Evolutionary conservation across 139 green algal species (phyloP), one percentile per base, ranked within the genome.

Genomic region (Coelastrella sp.): DNA sequence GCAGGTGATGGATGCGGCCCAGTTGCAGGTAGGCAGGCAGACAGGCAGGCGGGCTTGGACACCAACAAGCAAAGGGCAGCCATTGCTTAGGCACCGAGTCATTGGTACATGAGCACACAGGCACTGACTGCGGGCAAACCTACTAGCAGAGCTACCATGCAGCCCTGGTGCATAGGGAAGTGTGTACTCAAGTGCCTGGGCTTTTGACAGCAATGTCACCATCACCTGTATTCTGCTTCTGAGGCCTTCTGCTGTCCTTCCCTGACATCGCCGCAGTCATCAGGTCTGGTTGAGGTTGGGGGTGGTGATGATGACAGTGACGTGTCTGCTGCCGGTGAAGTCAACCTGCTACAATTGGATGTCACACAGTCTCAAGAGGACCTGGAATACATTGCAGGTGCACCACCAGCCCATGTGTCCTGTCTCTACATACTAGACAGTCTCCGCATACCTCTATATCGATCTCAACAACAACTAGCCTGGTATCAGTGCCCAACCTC

Each of bases 311-410:
- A 86, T 59, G 80, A 75, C n/a, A n/a, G 57, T 86, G 60, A 74
- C 14, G n/a, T 25, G 1, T n/a, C 58, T n/a, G 20, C 7, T 20
- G 20, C 57, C 8, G n/a, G 80, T 49, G 60, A 8, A 10, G 58
- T 86, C 19, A 24, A 74, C n/a, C 59, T 86, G 80, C 59, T 57
- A n/a, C 9, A 35, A 24, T 59, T 86, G 80, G 59, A 75, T 86
- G 80, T 86, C 6, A 59, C 9, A 1, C 19, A 78, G 72, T 25
- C 19, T 12, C 19, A 78, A 27, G 72, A 78, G 72, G 72, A 78
- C 20, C 19, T 49, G 22, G 72, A 27, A 25, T 49, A 78, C 8
- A 27, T 27, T 78, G 72, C 20, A 25, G 22, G 72, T 35, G 72
- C 20, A 12, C 12, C 22, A 12, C 3, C 19, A 1, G 0, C 22